A percentile compares a stretch with the other conserved stretches of the same genome.
Evolutionary conservation across 352 stramenopile genomes (phyloP).

Genomic region (Globisporangium acanthophoron): DNA sequence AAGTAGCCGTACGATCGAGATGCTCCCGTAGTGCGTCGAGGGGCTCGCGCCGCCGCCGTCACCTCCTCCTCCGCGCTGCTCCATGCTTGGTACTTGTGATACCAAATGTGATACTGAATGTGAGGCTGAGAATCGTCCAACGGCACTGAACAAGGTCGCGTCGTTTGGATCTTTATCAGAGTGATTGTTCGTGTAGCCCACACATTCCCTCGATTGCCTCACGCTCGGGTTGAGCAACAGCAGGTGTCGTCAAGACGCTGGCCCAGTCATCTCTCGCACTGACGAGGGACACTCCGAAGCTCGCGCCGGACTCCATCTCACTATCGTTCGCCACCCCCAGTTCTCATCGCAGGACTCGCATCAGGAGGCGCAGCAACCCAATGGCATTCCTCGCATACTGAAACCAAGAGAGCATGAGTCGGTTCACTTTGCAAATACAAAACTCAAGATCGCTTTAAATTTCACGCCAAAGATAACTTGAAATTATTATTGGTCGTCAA

Average conservation of each 20-base stretch:
- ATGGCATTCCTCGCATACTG: not conserved
- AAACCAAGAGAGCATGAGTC: not conserved
- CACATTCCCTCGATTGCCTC: too few relatives aligned
- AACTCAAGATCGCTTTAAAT: not conserved
- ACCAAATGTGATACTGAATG: not conserved
- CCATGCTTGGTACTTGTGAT: conserved; percentile 4
- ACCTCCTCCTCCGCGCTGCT: conserved; percentile 10
- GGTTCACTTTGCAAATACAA: not conserved
- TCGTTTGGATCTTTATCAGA: not conserved
- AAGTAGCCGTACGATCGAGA: conserved; percentile 26
- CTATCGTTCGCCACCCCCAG: not conserved
- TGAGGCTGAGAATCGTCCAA: not conserved
- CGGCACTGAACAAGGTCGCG: not conserved
- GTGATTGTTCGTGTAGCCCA: too few relatives aligned
- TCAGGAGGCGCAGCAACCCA: too few relatives aligned
- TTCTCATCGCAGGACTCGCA: not conserved
- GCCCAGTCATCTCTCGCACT: too few relatives aligned
- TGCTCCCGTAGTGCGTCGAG: conserved; percentile 25
- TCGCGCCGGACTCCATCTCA: too few relatives aligned
- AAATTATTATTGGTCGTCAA: too few relatives aligned
- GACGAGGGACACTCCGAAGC: too few relatives aligned
- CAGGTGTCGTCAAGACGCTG: too few relatives aligned
- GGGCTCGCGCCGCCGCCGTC: not conserved
- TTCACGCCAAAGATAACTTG: too few relatives aligned
- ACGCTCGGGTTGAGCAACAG: too few relatives aligned